Base-by-base conservation (phyloP, 2,329 filamentous ascomycete genomes). In the Scopulariopsis brevicaulis region DNA sequence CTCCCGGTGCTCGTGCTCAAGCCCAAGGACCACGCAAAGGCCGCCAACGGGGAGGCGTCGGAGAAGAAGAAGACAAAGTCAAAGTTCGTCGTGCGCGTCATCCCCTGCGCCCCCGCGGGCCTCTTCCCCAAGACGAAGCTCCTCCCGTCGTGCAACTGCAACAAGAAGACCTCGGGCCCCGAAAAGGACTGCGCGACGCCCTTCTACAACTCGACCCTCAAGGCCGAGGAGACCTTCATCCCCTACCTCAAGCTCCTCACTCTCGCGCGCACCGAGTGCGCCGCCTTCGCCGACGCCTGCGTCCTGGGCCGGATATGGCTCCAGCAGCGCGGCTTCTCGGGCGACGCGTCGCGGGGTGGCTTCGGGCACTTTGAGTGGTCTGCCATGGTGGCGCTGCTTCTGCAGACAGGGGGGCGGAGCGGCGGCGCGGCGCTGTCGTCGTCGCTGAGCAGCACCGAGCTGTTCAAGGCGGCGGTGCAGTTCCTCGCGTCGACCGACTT, bases 301-400 rank as follows among this genome's bases (percentile, higher is more conserved):
- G 78, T 95, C 8, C 79, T 99, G 24, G 94, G 93, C 28, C 84
- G 87, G 59, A 82, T 89, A 58, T 99, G 94, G 94, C 78, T 99
- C 48, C 85, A 86, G 63, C 93, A 97, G 71, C 83, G 93, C 58
- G 91, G 91, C 0, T 89, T 96, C 63, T 80, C 80, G 18, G 82
- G 88, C 52, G 75, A 79, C 24, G 71, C 91, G n/a, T 78, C 82
- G 2, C 75, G 79, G 51, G 93, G 94, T 52, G 94, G 94, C 0
- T 96, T 99, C 68, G 94, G 94, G 3, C 84, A 90, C 63, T 96
- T 96, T 63, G 94, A 99, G 69, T 97, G 90, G 90, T 81, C 88
- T 0, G 74, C 83, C n/a, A 74, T 94, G 54, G 81, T 92, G 67
- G 89, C 92, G 35, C 76, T 96, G 15, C 75, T 97, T 2, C 77